phyloP scores from a whole-genome alignment of 2,329 filamentous ascomycete genomes.

The Penicillium sp. region DNA sequence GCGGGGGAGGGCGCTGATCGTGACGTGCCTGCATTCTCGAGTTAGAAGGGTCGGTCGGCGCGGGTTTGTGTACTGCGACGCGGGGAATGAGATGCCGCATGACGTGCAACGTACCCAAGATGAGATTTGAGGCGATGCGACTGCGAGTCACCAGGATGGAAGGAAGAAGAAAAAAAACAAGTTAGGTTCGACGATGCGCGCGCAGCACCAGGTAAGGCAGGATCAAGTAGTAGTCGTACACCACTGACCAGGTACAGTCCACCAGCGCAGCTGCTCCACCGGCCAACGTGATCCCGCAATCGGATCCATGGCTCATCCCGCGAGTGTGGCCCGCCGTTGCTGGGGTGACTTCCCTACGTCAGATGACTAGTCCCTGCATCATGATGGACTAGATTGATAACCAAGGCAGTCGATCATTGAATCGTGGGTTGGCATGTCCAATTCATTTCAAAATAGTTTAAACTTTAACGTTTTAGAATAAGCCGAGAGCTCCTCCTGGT shows the following conservation, averaged over 20 bases:
- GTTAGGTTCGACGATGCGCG: neutral
- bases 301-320: conserved; percentile 39
- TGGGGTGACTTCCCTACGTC: neutral
- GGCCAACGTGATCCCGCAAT: neutral
- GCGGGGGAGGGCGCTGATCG: conserved; percentile 24
- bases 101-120: conserved; percentile 1
- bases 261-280: conserved; percentile 2
- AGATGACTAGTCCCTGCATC: neutral
- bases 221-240: neutral
- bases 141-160: neutral
- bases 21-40: conserved; percentile 29
- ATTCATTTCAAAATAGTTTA: neutral
- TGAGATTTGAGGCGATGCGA: neutral
- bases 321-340: neutral
- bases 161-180: neutral
- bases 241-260: neutral
- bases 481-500: too few species aligned
- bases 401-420: neutral
- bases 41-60: conserved; percentile 10
- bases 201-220: neutral
- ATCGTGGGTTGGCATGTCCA: neutral
- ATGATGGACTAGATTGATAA: neutral
- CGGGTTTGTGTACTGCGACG: neutral
- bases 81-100: conserved; percentile 2
- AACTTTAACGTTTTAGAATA: neutral